Conservation (phyloP, 106 monocot species). For the Vanilla planifolia region DNA sequence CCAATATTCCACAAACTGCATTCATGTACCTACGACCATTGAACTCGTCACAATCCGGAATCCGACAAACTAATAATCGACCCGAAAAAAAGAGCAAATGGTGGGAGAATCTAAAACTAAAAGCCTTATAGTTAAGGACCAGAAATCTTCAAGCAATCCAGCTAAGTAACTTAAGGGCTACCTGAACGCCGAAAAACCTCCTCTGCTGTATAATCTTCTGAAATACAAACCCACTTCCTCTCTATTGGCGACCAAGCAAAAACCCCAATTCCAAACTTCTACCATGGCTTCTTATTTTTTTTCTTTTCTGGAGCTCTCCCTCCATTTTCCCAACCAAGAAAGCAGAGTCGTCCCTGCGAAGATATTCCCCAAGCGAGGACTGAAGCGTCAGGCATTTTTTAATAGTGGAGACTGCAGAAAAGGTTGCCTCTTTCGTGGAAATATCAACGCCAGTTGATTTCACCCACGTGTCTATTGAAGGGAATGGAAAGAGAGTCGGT, state of each 20-base stretch:
- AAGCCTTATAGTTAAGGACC: neutral
- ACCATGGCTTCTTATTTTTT: neutral
- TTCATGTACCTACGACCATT: neutral
- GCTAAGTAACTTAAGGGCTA: neutral
- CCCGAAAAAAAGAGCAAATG: no score
- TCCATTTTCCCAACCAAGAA: neutral
- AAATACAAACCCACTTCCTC: neutral
- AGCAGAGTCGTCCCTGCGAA: constrained; percentile 2
- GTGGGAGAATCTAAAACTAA: neutral
- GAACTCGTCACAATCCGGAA: neutral
- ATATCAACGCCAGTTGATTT: no score
- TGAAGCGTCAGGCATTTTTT: no score
- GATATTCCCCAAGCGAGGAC: no score
- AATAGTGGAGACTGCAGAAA: no score
- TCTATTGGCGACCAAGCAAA: neutral
- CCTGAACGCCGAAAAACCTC: neutral
- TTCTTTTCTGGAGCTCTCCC: neutral
- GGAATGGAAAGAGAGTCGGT: no score
- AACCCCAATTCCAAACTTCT: neutral
- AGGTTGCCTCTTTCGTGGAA: no score
- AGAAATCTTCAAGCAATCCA: neutral
- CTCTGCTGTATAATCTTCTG: neutral
- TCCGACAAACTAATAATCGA: no score
- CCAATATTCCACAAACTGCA: neutral
- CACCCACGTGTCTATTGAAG: no score